Evolutionary conservation across 495 filamentous ascomycete genomes (phyloP).

Genomic region (Tuber microsphaerosporum): DNA sequence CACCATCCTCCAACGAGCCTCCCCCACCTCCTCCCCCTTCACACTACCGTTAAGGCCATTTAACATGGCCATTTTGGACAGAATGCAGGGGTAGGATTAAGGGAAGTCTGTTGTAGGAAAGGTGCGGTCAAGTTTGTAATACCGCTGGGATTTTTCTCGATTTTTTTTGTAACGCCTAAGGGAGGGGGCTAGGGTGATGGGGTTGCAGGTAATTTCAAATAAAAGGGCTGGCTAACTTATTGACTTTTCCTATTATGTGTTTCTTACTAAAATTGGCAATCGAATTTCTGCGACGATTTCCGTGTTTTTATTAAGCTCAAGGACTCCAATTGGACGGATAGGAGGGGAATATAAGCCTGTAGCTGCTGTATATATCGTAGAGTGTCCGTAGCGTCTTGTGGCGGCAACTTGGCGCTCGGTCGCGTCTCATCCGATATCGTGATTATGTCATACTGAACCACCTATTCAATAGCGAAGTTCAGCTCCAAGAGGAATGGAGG

Average conservation of each 20-base stretch:
- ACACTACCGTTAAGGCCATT: neutral
- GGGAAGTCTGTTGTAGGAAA: neutral
- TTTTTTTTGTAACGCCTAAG: neutral
- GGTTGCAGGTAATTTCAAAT: neutral
- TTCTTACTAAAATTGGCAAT: conserved; percentile 1
- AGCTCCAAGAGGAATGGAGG: neutral
- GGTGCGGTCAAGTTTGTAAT: neutral
- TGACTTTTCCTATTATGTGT: neutral
- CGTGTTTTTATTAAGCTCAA: neutral
- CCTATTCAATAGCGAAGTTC: neutral
- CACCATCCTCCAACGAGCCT: conserved; percentile 37
- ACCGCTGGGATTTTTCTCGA: neutral
- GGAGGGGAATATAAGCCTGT: neutral
- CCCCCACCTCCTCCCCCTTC: conserved; percentile 39
- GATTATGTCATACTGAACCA: neutral
- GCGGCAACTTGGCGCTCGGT: neutral
- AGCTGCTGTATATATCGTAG: neutral
- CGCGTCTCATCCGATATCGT: neutral
- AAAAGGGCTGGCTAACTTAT: neutral
- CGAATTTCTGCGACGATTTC: neutral
- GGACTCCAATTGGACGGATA: neutral
- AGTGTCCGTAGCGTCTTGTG: neutral
- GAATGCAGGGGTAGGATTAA: neutral
- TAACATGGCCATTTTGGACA: neutral
- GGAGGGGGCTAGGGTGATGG: neutral